These are phyloP conservation scores for Rhamnella rubrinervis DNA, from an alignment of 331 rosid genomes.

Conservation along the genomic window DNA sequence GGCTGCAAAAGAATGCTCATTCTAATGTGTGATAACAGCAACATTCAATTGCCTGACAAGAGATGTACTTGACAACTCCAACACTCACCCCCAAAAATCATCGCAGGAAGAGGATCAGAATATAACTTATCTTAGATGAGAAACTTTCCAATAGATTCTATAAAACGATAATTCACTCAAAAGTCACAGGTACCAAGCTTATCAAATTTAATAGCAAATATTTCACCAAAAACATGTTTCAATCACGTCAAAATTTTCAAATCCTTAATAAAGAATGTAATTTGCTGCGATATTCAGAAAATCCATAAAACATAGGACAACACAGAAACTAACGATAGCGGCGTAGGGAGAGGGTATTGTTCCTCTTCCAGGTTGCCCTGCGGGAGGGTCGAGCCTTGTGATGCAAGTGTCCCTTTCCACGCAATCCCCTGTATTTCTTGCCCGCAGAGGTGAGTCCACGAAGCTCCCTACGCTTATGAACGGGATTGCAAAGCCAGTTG, in stretches of 20 bases:
- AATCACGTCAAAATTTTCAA: slow-evolving; percentile 15
- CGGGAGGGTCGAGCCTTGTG: slow-evolving; percentile 80
- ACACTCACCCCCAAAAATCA: no score
- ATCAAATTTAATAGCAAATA: not conserved
- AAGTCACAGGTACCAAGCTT: not conserved
- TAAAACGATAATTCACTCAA: no score
- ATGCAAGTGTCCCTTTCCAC: slow-evolving; percentile 62
- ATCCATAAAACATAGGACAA: not conserved
- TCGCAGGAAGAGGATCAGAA: no score
- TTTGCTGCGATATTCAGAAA: slow-evolving; percentile 18
- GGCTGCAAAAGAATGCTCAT: no score
- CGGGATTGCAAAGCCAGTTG: slow-evolving; percentile 69
- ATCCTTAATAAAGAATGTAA: slow-evolving; percentile 17
- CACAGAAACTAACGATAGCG: slow-evolving; percentile 55
- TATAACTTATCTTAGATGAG: no score
- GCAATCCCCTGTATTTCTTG: slow-evolving; percentile 69
- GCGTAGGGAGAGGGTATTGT: slow-evolving; percentile 68
- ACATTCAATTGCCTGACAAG: no score
- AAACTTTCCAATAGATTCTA: no score
- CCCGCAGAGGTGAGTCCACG: slow-evolving; percentile 87
- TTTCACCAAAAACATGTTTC: slow-evolving; percentile 6
- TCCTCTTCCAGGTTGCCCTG: slow-evolving; percentile 86
- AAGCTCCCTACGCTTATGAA: slow-evolving; percentile 82
- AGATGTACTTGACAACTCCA: no score
- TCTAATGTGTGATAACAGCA: no score